phyloP scores from a whole-genome alignment of 2,329 filamentous ascomycete genomes.

The Fusarium mangiferae region DNA sequence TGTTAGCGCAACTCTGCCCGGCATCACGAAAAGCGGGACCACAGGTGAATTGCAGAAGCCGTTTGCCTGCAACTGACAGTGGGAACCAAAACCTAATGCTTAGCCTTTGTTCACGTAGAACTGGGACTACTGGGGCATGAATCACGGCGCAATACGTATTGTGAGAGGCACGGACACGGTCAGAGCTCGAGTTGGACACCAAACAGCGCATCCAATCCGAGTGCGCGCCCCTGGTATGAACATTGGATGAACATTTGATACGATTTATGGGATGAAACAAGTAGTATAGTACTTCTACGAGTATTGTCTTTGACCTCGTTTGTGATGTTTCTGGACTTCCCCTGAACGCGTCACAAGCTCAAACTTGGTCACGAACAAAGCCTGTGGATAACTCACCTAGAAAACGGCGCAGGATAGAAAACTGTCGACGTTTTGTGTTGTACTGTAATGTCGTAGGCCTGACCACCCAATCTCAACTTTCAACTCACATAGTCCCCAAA shows the following conservation, averaged over 20 bases:
- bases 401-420: neutral
- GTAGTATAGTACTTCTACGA: too few relatives aligned
- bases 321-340: too few relatives aligned
- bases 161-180: too few relatives aligned
- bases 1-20: neutral
- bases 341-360: too few relatives aligned
- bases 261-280: neutral
- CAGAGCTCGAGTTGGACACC: neutral
- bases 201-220: neutral
- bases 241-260: neutral
- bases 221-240: neutral
- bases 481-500: too few relatives aligned
- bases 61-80: neutral
- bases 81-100: neutral
- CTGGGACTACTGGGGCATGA: too few relatives aligned
- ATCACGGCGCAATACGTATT: neutral
- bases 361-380: neutral
- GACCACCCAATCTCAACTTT: too few relatives aligned
- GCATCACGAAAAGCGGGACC: neutral
- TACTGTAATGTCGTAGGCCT: too few relatives aligned
- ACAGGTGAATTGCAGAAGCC: neutral
- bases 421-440: too few relatives aligned
- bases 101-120: neutral
- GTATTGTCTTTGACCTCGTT: accelerated
- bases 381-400: neutral